Conservation (phyloP, 2,329 filamentous ascomycete genomes). For the Talaromyces sp. region DNA sequence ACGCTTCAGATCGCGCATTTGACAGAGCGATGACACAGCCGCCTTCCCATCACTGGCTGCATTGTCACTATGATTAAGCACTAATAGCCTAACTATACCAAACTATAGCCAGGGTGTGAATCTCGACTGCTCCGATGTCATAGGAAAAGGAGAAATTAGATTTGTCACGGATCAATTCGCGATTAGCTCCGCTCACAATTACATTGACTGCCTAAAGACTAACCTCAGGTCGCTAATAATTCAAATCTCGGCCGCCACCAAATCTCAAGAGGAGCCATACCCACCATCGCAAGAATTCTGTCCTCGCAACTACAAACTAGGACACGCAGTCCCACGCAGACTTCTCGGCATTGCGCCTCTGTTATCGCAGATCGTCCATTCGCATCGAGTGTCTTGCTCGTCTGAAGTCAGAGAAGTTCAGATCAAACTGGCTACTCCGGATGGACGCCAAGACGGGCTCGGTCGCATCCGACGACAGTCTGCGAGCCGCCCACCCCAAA, state of each 20-base stretch:
- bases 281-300: background rate
- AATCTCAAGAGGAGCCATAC: background rate
- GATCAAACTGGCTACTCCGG: background rate
- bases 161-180: background rate
- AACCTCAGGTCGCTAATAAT: background rate
- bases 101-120: background rate
- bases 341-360: background rate
- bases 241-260: slow-evolving; percentile 2
- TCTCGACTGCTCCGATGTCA: background rate
- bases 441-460: slow-evolving; percentile 34
- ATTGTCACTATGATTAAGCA: background rate
- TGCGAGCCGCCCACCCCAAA: slow-evolving; percentile 17
- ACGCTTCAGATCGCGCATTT: background rate
- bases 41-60: background rate
- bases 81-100: background rate
- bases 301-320: background rate
- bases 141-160: background rate
- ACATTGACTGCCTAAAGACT: background rate
- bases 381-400: background rate
- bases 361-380: background rate
- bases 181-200: background rate
- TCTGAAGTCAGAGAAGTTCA: background rate
- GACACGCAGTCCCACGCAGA: background rate
- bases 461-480: slow-evolving; percentile 16
- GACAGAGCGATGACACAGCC: background rate